These are phyloP conservation scores for Cladophialophora bantiana DNA, from an alignment of 2,329 filamentous ascomycete species.

Conservation along the genomic window DNA sequence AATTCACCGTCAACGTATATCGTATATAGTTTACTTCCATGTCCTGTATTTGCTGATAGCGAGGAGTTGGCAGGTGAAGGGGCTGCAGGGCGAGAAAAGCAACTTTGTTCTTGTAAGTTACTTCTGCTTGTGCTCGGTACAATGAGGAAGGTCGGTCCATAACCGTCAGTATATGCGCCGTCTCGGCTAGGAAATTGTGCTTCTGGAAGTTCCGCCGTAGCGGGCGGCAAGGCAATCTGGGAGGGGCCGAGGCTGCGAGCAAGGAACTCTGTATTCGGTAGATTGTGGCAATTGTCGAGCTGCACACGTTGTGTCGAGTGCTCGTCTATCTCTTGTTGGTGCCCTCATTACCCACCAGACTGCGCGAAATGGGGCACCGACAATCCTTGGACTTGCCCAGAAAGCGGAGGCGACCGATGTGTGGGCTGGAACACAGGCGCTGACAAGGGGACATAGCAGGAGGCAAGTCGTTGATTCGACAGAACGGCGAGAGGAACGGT, in stretches of 20 bases:
- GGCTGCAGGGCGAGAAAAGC: neutral
- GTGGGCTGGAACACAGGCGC: constrained; percentile 15
- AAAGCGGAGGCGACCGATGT: constrained; percentile 35
- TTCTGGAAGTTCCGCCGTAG: constrained; percentile 9
- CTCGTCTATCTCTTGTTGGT: constrained; percentile 29
- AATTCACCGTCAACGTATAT: neutral
- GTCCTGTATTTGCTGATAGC: constrained; percentile 2
- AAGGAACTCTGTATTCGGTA: neutral
- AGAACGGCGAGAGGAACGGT: neutral
- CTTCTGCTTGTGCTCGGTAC: constrained; percentile 13
- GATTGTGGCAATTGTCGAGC: constrained; percentile 17
- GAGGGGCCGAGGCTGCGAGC: constrained; percentile 8
- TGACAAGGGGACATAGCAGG: constrained; percentile 2
- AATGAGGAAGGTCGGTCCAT: neutral
- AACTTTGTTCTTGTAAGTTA: neutral
- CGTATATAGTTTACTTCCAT: neutral
- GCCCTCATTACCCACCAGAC: constrained; percentile 19
- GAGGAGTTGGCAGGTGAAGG: constrained; percentile 12
- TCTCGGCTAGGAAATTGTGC: constrained; percentile 16
- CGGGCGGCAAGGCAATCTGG: constrained; percentile 9
- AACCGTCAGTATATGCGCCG: neutral
- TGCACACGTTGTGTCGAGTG: neutral
- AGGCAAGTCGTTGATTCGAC: constrained; percentile 13
- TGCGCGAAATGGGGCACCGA: constrained; percentile 3
- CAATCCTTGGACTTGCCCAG: constrained; percentile 18